phyloP scores from a whole-genome alignment of 2,329 filamentous ascomycete species.

The Blastomyces silverae region DNA sequence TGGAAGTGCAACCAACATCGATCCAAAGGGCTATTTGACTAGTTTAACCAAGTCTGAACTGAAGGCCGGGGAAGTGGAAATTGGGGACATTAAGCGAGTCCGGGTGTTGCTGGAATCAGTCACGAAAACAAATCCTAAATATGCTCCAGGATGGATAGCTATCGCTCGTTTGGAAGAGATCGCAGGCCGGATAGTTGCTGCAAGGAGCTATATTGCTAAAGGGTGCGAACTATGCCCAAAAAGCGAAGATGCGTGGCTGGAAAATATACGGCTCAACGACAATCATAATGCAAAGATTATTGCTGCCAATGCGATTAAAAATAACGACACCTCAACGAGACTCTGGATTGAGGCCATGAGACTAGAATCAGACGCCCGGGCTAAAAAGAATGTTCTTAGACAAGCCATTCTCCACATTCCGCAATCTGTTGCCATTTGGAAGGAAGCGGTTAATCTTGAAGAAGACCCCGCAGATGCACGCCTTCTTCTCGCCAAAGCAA shows the following conservation, averaged over 20 bases:
- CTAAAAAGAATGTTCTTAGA: constrained; percentile 87
- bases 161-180: constrained; percentile 86
- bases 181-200: constrained; percentile 83
- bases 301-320: constrained; percentile 84
- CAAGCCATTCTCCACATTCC: constrained; percentile 89
- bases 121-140: constrained; percentile 92
- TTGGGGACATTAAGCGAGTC: constrained; percentile 92
- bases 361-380: constrained; percentile 70
- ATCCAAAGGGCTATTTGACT: constrained; percentile 92
- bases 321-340: constrained; percentile 78
- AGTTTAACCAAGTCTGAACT: constrained; percentile 76
- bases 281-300: constrained; percentile 92
- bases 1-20: constrained; percentile 83
- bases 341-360: constrained; percentile 96
- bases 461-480: constrained; percentile 83
- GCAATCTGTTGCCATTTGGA: constrained; percentile 95
- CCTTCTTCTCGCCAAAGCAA: constrained; percentile 85
- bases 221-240: constrained; percentile 89
- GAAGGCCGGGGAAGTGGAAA: constrained; percentile 70
- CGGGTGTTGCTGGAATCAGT: constrained; percentile 90
- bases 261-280: constrained; percentile 90
- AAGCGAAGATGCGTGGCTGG: constrained; percentile 91
- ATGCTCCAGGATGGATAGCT: constrained; percentile 93
- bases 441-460: constrained; percentile 91
- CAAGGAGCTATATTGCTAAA: constrained; percentile 77